Percentiles rank a stretch among this genome's conserved stretches.
Conservation (phyloP, 305 asterid species). For the Striga hermonthica region DNA sequence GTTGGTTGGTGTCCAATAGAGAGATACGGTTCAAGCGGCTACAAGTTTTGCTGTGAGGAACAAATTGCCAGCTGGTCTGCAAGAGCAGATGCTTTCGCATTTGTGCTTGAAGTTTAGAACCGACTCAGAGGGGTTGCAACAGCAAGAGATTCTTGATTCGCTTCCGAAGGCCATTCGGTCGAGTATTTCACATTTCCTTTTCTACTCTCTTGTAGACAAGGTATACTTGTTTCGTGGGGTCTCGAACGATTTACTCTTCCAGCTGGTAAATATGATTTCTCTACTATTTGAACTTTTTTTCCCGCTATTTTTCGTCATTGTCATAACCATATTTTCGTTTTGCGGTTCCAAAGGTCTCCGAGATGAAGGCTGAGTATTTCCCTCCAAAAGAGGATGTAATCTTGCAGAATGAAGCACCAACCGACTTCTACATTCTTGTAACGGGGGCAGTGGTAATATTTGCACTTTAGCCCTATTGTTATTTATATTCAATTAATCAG, state of each 20-base stretch:
- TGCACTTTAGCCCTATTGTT: neutral
- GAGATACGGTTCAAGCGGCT: constrained; percentile 59
- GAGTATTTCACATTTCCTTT: constrained; percentile 64
- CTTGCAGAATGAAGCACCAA: constrained; percentile 63
- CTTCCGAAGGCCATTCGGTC: constrained; percentile 86
- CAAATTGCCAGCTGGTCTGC: constrained; percentile 47
- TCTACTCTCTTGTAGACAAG: constrained; percentile 67
- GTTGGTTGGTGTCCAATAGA: constrained; percentile 35
- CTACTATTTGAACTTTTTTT: neutral
- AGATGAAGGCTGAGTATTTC: constrained; percentile 62
- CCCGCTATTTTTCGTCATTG: neutral
- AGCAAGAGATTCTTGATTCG: constrained; percentile 65
- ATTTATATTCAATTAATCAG: neutral
- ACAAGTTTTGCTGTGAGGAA: constrained; percentile 54
- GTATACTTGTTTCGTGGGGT: constrained; percentile 84
- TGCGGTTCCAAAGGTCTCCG: constrained; percentile 37
- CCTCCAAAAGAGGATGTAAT: constrained; percentile 59
- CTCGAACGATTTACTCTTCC: constrained; percentile 75
- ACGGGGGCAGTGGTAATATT: constrained; percentile 51
- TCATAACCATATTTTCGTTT: constrained; percentile 1
- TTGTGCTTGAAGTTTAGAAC: constrained; percentile 53
- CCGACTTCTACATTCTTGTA: constrained; percentile 56
- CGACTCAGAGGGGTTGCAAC: constrained; percentile 76
- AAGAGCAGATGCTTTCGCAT: constrained; percentile 68
- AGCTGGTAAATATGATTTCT: constrained; percentile 49